Conservation (phyloP, 1,284 basidiomycete species). For the Sanguinoderma infundibulare region DNA sequence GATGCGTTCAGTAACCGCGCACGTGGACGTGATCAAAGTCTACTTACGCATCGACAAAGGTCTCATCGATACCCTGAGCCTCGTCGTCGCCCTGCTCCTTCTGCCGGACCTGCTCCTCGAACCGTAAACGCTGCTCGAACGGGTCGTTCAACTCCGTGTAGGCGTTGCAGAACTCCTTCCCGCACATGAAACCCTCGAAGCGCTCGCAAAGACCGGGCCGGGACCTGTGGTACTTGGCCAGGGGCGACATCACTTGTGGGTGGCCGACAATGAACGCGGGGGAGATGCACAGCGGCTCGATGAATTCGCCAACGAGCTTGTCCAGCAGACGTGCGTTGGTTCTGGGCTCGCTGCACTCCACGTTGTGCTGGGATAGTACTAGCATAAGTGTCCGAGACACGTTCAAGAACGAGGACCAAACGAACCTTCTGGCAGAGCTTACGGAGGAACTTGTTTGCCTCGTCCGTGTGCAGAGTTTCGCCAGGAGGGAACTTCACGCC, state of each 20-base stretch:
- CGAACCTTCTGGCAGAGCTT: conserved; percentile 84
- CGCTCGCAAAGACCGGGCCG: conserved; percentile 96
- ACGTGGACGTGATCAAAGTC: not conserved
- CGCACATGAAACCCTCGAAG: conserved; percentile 98
- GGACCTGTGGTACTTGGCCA: conserved; percentile 95
- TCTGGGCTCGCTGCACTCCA: conserved; percentile 96
- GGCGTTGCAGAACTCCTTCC: conserved; percentile 97
- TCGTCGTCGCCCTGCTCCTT: conserved; percentile 98
- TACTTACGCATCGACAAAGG: conserved; percentile 88
- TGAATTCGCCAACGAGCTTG: conserved; percentile 98
- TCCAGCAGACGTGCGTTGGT: conserved; percentile 96
- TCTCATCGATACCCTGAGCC: conserved; percentile 96
- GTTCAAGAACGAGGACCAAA: not conserved
- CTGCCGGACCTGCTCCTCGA: conserved; percentile 91
- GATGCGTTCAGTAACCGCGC: conserved; percentile 14
- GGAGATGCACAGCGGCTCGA: conserved; percentile 96
- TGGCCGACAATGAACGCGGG: conserved; percentile 99
- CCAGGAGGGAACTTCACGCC: conserved; percentile 93
- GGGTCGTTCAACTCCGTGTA: conserved; percentile 99
- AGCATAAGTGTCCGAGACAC: conserved; percentile 1
- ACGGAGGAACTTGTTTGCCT: conserved; percentile 89
- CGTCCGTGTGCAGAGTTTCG: conserved; percentile 87
- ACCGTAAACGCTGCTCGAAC: conserved; percentile 94
- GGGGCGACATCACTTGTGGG: conserved; percentile 99
- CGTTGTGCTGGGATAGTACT: conserved; percentile 72